Evolutionary conservation across 352 stramenopile genomes (phyloP), one percentile per base, ranked within the genome.

Genomic region (Thraustochytrium striatum): DNA sequence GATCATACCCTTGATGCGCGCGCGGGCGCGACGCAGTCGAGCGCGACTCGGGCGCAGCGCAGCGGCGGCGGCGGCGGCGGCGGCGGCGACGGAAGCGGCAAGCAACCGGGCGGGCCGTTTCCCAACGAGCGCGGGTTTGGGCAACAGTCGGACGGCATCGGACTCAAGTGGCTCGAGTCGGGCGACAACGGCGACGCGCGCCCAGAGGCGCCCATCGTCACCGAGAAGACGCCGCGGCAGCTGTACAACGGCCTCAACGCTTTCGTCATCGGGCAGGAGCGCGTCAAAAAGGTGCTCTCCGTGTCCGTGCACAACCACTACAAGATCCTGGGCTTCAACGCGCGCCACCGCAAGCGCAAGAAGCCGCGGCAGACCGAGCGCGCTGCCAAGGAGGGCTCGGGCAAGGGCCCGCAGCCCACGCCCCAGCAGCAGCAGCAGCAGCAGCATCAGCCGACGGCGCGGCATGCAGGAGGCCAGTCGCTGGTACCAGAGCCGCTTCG

Each of bases 241-340:
- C 96, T 98, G 84, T 96, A 93, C 81, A 87, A 95, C 16, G 91
- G 92, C 0, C 84, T 98, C 32, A 93, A 98, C 84, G 90, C 97
- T 85, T 97, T 98, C 81, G 94, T 99, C 0, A 98, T 98, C 83
- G 94, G 95, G 19, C 95, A 99, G 87, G 88, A 94, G 19, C 92
- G 95, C 72, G 95, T 98, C 38, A 99, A 98, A 86, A 92, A 96
- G 78, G 95, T 93, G 36, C 85, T 99, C 11, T 91, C 87, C 11
- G 95, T 98, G 33, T 94, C 92, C 57, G 93, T 99, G 47, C 91
- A 98, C 86, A 98, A 98, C 87, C 95, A 99, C 87, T 99, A 98
- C 92, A 98, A 98, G 84, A 88, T 94, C 0, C 88, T 98, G 16
- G 86, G 69, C 39, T 85, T 90, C 2, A 52, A 82, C 13, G 83